These are phyloP conservation scores for Diaporthe ampelina DNA, from an alignment of 2,329 filamentous ascomycete genomes.

Conservation along the genomic window DNA sequence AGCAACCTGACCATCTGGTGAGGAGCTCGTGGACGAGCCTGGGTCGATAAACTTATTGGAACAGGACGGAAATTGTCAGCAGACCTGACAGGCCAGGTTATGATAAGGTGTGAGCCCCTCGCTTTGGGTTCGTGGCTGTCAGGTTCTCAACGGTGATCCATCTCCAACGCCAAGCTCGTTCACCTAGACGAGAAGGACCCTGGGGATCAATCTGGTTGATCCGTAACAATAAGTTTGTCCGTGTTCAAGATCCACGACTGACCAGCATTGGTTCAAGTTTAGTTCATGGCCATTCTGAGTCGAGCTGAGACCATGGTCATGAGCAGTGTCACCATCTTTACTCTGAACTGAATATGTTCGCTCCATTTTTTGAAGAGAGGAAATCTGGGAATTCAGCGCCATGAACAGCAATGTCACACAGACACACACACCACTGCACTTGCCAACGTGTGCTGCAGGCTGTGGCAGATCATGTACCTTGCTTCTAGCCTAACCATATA, in stretches of 20 bases:
- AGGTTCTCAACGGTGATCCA: not conserved
- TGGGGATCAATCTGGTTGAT: slow-evolving; percentile 13
- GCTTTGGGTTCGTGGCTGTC: not conserved
- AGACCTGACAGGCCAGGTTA: not conserved
- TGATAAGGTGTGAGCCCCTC: not conserved
- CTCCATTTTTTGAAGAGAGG: not conserved
- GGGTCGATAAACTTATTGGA: not conserved
- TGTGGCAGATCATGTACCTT: no score
- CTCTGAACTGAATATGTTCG: not conserved
- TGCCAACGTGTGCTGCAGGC: no score
- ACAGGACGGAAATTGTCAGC: not conserved
- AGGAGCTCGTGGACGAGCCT: not conserved
- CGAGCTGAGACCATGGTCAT: not conserved
- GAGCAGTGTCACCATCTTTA: not conserved
- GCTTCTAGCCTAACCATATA: not conserved
- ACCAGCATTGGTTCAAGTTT: not conserved
- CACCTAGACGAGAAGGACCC: slow-evolving; percentile 2
- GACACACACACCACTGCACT: no score
- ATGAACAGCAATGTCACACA: no score
- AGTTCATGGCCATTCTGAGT: not conserved
- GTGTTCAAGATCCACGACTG: not conserved
- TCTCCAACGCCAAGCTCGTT: slow-evolving; percentile 20
- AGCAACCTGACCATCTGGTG: not conserved
- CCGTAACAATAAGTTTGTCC: not conserved
- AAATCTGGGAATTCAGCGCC: no score